These are phyloP conservation scores for Sarocladium oryzae DNA, from an alignment of 2,329 filamentous ascomycete genomes.

Conservation along the genomic window DNA sequence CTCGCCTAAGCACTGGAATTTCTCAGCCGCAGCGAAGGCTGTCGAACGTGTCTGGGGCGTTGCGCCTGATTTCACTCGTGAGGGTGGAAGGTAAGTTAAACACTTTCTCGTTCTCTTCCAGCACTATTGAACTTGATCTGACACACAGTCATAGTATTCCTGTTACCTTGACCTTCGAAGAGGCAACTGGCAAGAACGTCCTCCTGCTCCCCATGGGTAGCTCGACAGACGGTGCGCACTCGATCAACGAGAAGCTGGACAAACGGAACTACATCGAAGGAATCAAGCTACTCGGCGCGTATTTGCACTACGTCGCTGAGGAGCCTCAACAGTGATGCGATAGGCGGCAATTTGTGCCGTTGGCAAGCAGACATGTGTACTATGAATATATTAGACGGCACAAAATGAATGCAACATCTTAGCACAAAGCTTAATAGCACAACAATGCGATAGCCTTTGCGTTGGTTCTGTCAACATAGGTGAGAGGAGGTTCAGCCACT, in stretches of 20 bases:
- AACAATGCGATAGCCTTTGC: no score
- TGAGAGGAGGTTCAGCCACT: no score
- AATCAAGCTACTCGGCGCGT: slow-evolving; percentile 89
- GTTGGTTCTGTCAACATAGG: no score
- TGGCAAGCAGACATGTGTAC: background rate
- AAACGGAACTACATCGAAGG: slow-evolving; percentile 97
- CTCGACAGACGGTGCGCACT: slow-evolving; percentile 93
- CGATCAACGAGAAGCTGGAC: slow-evolving; percentile 97
- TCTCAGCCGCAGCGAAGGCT: slow-evolving; percentile 89
- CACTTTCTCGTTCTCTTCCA: no score
- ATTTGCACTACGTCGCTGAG: slow-evolving; percentile 91
- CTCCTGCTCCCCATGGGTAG: slow-evolving; percentile 93
- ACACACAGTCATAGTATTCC: slow-evolving; percentile 59
- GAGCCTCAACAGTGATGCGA: slow-evolving; percentile 60
- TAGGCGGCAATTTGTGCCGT: background rate
- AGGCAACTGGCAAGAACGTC: slow-evolving; percentile 97
- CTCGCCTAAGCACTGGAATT: slow-evolving; percentile 98
- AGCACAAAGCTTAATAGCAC: no score
- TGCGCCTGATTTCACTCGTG: slow-evolving; percentile 88
- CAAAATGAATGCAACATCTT: background rate
- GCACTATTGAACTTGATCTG: no score
- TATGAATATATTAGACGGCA: background rate
- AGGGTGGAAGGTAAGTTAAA: slow-evolving; percentile 76
- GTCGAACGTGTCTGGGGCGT: slow-evolving; percentile 92
- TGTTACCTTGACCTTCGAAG: slow-evolving; percentile 93